These are phyloP conservation scores for Coemansia interrupta DNA, from an alignment of 192 early-diverging fungal genomes.

Conservation along the genomic window DNA sequence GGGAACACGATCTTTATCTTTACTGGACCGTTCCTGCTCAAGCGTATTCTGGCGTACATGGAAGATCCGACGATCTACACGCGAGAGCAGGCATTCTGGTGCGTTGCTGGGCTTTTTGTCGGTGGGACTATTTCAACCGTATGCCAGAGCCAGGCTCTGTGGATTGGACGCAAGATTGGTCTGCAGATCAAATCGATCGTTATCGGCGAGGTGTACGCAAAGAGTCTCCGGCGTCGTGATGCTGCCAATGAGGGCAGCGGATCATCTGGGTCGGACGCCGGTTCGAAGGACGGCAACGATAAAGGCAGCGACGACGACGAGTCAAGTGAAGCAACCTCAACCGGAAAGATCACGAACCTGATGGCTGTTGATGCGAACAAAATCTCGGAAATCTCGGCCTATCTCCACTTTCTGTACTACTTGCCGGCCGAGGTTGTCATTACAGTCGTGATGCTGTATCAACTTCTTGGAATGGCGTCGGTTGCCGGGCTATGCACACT, in stretches of 20 bases:
- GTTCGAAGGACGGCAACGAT: background rate
- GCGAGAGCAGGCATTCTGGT: slow-evolving; percentile 58
- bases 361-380: slow-evolving; percentile 70
- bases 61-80: slow-evolving; percentile 54
- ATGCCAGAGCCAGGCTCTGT: slow-evolving; percentile 63
- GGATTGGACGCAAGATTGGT: slow-evolving; percentile 66
- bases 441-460: slow-evolving; percentile 63
- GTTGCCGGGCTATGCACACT: slow-evolving; percentile 70
- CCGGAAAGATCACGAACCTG: slow-evolving; percentile 67
- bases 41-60: slow-evolving; percentile 60
- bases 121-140: slow-evolving; percentile 45
- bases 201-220: slow-evolving; percentile 68
- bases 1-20: slow-evolving; percentile 50
- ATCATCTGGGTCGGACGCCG: background rate
- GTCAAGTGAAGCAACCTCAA: slow-evolving; percentile 37
- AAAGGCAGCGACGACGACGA: slow-evolving; percentile 29
- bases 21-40: slow-evolving; percentile 57
- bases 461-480: slow-evolving; percentile 74
- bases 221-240: slow-evolving; percentile 59
- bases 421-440: slow-evolving; percentile 65
- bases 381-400: slow-evolving; percentile 56
- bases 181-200: slow-evolving; percentile 64
- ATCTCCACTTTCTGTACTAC: slow-evolving; percentile 60
- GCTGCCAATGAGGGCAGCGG: slow-evolving; percentile 21
- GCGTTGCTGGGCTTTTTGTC: slow-evolving; percentile 60